These are phyloP conservation scores for Tuber calosporum DNA, from an alignment of 495 filamentous ascomycete species.

Conservation along the genomic window DNA sequence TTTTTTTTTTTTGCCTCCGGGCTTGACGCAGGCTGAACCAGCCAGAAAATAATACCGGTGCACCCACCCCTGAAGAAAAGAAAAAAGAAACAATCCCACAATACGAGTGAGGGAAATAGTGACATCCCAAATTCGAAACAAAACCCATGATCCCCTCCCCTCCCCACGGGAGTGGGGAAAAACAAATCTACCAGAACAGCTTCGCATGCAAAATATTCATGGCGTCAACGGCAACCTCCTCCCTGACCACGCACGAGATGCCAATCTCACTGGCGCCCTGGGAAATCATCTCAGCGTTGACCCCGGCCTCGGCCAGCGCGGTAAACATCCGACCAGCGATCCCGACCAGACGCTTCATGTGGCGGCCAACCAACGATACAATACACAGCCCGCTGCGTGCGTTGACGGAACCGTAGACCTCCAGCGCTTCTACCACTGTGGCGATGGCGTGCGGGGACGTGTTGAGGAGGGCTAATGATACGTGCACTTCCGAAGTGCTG, in stretches of 20 bases:
- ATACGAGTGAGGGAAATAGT: neutral
- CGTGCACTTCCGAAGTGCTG: slow-evolving; percentile 87
- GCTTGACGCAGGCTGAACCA: neutral
- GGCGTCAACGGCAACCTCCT: slow-evolving; percentile 77
- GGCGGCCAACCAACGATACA: slow-evolving; percentile 78
- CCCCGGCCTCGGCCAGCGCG: slow-evolving; percentile 73
- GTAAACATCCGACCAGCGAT: slow-evolving; percentile 85
- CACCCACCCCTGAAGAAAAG: neutral
- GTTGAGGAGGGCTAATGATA: slow-evolving; percentile 88
- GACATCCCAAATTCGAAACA: neutral
- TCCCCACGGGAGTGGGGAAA: neutral
- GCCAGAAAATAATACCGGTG: neutral
- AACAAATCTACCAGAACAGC: slow-evolving; percentile 53
- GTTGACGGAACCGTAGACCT: slow-evolving; percentile 74
- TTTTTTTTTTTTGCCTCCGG: neutral
- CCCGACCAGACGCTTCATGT: slow-evolving; percentile 92
- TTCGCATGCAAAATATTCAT: slow-evolving; percentile 92
- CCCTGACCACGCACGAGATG: slow-evolving; percentile 93
- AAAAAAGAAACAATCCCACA: neutral
- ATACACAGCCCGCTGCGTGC: slow-evolving; percentile 84
- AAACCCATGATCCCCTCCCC: neutral
- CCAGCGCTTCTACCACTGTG: slow-evolving; percentile 59
- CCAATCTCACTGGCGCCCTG: slow-evolving; percentile 98
- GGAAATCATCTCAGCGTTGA: slow-evolving; percentile 97
- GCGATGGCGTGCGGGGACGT: slow-evolving; percentile 49